A percentile compares a stretch with the other conserved stretches of the same genome.
Conservation (phyloP, 805 yeast species). For the Wickerhamiella shivajii region DNA sequence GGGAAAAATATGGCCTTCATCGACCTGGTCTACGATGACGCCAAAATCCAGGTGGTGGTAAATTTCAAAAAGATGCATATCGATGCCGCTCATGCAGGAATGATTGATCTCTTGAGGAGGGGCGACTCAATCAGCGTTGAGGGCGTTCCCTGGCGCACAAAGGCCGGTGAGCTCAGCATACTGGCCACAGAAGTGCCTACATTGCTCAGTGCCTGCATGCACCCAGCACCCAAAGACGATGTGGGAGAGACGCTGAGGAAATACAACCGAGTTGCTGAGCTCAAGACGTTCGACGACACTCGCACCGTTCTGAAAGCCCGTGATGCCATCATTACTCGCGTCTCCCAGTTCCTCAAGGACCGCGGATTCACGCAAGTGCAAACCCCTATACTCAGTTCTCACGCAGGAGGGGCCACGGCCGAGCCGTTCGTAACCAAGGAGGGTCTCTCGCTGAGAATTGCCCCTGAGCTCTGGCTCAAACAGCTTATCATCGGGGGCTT, state of each 20-base stretch:
- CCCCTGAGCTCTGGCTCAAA: constrained; percentile 91
- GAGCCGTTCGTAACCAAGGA: constrained; percentile 58
- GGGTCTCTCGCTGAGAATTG: constrained; percentile 56
- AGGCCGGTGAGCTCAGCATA: constrained; percentile 64
- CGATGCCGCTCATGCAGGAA: constrained; percentile 30
- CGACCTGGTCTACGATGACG: constrained; percentile 49
- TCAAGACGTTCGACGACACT: constrained; percentile 43
- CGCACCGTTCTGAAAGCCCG: constrained; percentile 36
- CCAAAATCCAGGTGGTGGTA: constrained; percentile 46
- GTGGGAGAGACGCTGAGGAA: constrained; percentile 42
- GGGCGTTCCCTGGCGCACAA: constrained; percentile 66
- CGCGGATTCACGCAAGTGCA: constrained; percentile 64
- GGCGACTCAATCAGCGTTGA: constrained; percentile 59
- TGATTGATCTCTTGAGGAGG: constrained; percentile 32
- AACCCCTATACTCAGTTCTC: constrained; percentile 64
- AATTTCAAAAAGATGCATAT: constrained; percentile 35
- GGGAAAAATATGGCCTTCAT: constrained; percentile 58
- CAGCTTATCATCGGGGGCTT: constrained; percentile 96
- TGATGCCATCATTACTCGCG: constrained; percentile 36
- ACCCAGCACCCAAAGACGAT: constrained; percentile 53
- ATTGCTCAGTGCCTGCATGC: constrained; percentile 54
- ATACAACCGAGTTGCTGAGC: constrained; percentile 58
- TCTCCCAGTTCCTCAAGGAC: constrained; percentile 42
- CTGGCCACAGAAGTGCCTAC: constrained; percentile 36
- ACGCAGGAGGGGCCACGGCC: constrained; percentile 83